phyloP scores from a whole-genome alignment of 1,139 yeast species.

The Saccharomyces pastorianus region DNA sequence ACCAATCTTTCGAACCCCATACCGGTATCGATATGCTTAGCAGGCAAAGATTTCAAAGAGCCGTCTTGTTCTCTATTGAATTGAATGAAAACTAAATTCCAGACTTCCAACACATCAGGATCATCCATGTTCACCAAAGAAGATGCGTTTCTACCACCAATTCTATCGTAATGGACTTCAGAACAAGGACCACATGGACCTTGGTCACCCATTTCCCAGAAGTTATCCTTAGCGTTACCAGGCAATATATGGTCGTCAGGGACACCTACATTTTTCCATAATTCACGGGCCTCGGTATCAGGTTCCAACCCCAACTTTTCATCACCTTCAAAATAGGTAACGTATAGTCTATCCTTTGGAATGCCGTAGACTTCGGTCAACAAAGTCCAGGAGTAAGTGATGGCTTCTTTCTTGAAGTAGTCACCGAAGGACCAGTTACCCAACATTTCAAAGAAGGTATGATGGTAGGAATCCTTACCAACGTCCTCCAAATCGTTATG shows the following conservation, averaged over 20 bases:
- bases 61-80: constrained; percentile 88
- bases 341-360: constrained; percentile 72
- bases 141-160: constrained; percentile 95
- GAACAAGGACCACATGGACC: constrained; percentile 99
- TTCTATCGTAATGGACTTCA: constrained; percentile 93
- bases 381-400: constrained; percentile 81
- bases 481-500: constrained; percentile 98
- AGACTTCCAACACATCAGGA: constrained; percentile 92
- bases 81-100: constrained; percentile 97
- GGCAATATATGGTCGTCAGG: constrained; percentile 87
- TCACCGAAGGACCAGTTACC: constrained; percentile 99
- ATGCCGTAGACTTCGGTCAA: constrained; percentile 78
- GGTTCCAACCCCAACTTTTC: constrained; percentile 75
- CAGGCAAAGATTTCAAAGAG: constrained; percentile 73
- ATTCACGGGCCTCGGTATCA: constrained; percentile 83
- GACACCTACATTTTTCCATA: constrained; percentile 85
- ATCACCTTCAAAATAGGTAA: constrained; percentile 94
- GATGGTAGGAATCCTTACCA: constrained; percentile 95
- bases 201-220: constrained; percentile 99
- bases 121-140: constrained; percentile 87
- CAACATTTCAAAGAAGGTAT: constrained; percentile 96
- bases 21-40: constrained; percentile 95
- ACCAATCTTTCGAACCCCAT: constrained; percentile 98
- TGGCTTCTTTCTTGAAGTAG: constrained; percentile 91
- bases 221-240: constrained; percentile 83